A percentile compares a stretch with the other conserved stretches of the same genome.
Evolutionary conservation across 768 basidiomycete genomes (phyloP).

Genomic region (Panaeolus papilionaceus): DNA sequence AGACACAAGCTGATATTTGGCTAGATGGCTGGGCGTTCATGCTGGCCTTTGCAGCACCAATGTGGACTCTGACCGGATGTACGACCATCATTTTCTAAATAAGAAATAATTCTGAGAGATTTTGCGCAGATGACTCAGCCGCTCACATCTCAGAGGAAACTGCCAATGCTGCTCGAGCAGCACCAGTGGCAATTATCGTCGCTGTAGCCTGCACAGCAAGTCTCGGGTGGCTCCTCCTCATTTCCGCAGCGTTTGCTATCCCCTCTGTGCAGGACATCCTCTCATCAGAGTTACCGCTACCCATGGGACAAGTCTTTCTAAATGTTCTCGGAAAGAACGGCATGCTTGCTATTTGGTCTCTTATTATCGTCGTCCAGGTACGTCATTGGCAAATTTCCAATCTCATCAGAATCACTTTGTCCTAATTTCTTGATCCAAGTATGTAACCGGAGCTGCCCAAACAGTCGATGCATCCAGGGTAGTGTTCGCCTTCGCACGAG

Average conservation of each 20-base stretch:
- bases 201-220: constrained; percentile 64
- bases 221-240: constrained; percentile 70
- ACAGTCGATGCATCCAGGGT: constrained; percentile 79
- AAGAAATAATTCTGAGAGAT: constrained; percentile 15
- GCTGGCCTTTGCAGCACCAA: constrained; percentile 73
- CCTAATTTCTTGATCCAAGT: constrained; percentile 41
- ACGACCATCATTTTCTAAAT: constrained; percentile 27
- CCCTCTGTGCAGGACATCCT: constrained; percentile 59
- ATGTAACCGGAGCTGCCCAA: constrained; percentile 76
- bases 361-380: constrained; percentile 65
- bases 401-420: background rate
- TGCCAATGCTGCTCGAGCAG: constrained; percentile 64
- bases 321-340: constrained; percentile 69
- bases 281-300: constrained; percentile 56
- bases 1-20: background rate
- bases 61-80: constrained; percentile 86
- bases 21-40: constrained; percentile 78
- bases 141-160: constrained; percentile 80
- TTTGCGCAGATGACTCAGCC: constrained; percentile 68
- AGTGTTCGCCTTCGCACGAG: constrained; percentile 76
- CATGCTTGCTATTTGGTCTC: constrained; percentile 76
- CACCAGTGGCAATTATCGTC: constrained; percentile 72
- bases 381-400: constrained; percentile 12
- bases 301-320: constrained; percentile 77
- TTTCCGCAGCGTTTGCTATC: constrained; percentile 71